Base-by-base conservation (phyloP, 2,329 filamentous ascomycete genomes). In the Cercospora canescens region DNA sequence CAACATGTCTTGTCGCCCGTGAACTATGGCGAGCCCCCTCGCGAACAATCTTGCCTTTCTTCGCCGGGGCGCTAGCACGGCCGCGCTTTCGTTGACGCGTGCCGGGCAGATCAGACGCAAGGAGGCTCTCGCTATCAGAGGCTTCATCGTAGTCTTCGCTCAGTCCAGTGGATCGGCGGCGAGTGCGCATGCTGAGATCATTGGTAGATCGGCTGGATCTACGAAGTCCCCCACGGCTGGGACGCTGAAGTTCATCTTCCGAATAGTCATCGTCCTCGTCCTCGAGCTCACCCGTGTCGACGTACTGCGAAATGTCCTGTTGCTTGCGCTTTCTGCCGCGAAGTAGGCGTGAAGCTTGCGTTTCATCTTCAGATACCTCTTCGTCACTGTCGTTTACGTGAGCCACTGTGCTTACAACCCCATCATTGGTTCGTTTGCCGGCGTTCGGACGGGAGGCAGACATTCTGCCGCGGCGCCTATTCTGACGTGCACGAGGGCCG, bases 1-100 rank as follows among this genome's bases (percentile, higher is more conserved):
- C 77, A 28, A 75, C 76, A 48, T 82, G 76, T n/a, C 82, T 77
- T 5, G 81, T 84, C 2, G 80, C 71, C 16, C 83, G 78, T 39
- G 78, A 80, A 18, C 82, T 84, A 45, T 82, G 80, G 14, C 83
- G 77, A 41, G 78, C 75, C 12, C 70, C 69, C 62, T 64, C 69
- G 67, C 64, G 68, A 54, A 14, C 64, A 34, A 72, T 68, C 61
- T 54, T 63, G 30, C 24, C 60, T 45, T 73, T 70, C 61, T 54
- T 63, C n/a, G 39, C 62, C 35, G 55, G 59, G 4, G 60, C 45
- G n/a, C 35, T 30, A 26, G 39, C 35, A 26, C 62, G 55, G 30
- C 60, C 55, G 26, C 32, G 24, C 56, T 63, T 63, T 26, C 81
- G 78, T 68, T 80, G 81, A n/a, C 76, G 75, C 6, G 67, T 58